Evolutionary conservation across 495 filamentous ascomycete genomes (phyloP).

Genomic region (Neurospora terricola): DNA sequence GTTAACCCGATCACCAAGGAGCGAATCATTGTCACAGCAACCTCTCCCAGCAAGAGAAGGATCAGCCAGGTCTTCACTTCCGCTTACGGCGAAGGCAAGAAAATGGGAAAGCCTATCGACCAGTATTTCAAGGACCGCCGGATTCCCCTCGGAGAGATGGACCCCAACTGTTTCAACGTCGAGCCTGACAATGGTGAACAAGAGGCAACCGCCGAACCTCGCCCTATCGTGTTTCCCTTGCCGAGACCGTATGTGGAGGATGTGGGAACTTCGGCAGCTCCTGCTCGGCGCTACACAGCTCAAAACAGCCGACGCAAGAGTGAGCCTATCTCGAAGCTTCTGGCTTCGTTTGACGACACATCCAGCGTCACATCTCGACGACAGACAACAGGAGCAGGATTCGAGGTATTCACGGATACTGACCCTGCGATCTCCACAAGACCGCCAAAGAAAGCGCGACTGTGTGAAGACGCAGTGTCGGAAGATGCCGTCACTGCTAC

Average conservation of each 20-base stretch:
- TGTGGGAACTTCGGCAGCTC: constrained; percentile 1
- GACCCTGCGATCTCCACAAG: constrained; percentile 14
- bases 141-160: constrained; percentile 73
- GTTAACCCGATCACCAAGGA: constrained; percentile 84
- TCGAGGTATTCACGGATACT: constrained; percentile 15
- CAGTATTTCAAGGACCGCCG: constrained; percentile 66
- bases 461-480: constrained; percentile 30
- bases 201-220: constrained; percentile 18
- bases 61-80: constrained; percentile 24
- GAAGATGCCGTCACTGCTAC: constrained; percentile 9
- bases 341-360: constrained; percentile 4
- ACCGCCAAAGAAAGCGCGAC: constrained; percentile 40
- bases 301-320: constrained; percentile 27
- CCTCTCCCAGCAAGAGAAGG: constrained; percentile 28
- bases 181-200: constrained; percentile 13
- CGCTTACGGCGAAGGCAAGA: constrained; percentile 23
- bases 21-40: constrained; percentile 39
- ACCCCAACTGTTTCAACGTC: constrained; percentile 64
- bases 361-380: constrained; percentile 15
- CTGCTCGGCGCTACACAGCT: constrained; percentile 17
- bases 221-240: constrained; percentile 35
- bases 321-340: constrained; percentile 29
- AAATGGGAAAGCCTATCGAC: constrained; percentile 58
- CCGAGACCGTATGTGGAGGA: constrained; percentile 38
- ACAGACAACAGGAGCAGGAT: constrained; percentile 16